phyloP scores from a whole-genome alignment of 768 basidiomycete genomes.

The Pleurotus citrinopileatus region DNA sequence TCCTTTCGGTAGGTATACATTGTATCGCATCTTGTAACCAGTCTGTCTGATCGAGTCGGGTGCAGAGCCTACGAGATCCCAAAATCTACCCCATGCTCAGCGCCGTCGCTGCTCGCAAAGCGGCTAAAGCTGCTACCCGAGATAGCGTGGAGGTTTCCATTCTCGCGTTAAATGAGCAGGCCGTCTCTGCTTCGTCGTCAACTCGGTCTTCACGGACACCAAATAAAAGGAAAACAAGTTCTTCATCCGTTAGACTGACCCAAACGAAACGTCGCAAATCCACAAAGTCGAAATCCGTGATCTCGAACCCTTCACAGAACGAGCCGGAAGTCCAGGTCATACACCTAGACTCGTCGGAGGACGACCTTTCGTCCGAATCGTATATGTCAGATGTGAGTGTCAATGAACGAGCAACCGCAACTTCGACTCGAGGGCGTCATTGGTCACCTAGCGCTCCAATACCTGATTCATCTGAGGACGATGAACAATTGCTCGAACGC shows the following conservation, averaged over 20 bases:
- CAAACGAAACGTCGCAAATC: conserved; percentile 16
- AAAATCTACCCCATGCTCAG: too few species aligned
- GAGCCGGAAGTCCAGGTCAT: conserved; percentile 18
- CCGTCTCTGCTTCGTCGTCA: conserved; percentile 9
- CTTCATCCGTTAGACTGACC: conserved; percentile 19
- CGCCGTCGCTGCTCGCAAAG: conserved; percentile 71
- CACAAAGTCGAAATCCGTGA: conserved; percentile 28
- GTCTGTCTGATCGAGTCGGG: too few species aligned
- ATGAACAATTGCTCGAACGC: background rate
- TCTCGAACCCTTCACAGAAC: conserved; percentile 20
- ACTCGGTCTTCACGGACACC: conserved; percentile 10
- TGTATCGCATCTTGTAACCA: too few species aligned
- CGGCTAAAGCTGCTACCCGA: conserved; percentile 36
- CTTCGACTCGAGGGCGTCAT: conserved; percentile 27
- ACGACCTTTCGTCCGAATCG: conserved; percentile 35
- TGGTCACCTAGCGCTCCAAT: conserved; percentile 62
- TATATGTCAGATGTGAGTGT: conserved; percentile 31
- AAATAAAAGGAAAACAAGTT: conserved; percentile 45
- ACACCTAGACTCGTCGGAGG: conserved; percentile 31
- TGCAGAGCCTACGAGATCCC: too few species aligned
- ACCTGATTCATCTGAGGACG: conserved; percentile 41
- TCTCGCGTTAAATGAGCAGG: conserved; percentile 15
- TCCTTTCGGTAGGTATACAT: too few species aligned
- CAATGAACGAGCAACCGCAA: conserved; percentile 15
- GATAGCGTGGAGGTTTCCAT: conserved; percentile 11